phyloP scores from a whole-genome alignment of 2,329 filamentous ascomycete species.

The Uncinocarpus reesii region DNA sequence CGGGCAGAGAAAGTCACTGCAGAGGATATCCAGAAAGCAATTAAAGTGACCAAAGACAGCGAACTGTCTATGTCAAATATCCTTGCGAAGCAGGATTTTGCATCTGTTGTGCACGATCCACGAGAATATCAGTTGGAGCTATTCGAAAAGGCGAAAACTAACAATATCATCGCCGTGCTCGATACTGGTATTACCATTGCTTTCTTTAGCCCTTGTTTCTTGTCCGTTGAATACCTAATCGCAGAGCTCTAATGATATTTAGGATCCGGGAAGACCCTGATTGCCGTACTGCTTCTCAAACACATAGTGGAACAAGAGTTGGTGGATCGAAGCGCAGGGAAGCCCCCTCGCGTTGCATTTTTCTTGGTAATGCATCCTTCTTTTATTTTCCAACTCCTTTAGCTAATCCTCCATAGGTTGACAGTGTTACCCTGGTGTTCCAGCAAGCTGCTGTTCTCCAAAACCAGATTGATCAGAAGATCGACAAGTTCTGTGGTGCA shows the following conservation, averaged over 20 bases:
- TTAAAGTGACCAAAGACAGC: slow-evolving; percentile 31
- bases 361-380: slow-evolving; percentile 55
- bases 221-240: not conserved
- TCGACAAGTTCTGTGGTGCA: slow-evolving; percentile 64
- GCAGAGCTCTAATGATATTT: not conserved
- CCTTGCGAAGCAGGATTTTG: slow-evolving; percentile 43
- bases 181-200: slow-evolving; percentile 56
- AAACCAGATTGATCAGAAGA: slow-evolving; percentile 65
- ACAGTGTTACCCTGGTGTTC: slow-evolving; percentile 80
- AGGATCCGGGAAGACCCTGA: slow-evolving; percentile 93
- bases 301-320: slow-evolving; percentile 69
- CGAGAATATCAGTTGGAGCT: slow-evolving; percentile 88
- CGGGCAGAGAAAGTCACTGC: slow-evolving; percentile 36
- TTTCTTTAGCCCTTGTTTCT: not conserved
- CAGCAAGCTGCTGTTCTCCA: slow-evolving; percentile 78
- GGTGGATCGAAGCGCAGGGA: slow-evolving; percentile 52
- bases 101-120: slow-evolving; percentile 60
- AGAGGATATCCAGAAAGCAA: slow-evolving; percentile 30
- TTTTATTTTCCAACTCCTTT: not conserved
- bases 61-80: slow-evolving; percentile 47
- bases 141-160: slow-evolving; percentile 72
- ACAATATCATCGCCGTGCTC: slow-evolving; percentile 85
- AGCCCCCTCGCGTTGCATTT: slow-evolving; percentile 60
- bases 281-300: slow-evolving; percentile 73
- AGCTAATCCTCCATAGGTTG: slow-evolving; percentile 44